A percentile compares a stretch with the other conserved stretches of the same genome.
These are phyloP conservation scores for Neonectria coccinea DNA, from an alignment of 2,329 filamentous ascomycete genomes.

Conservation along the genomic window DNA sequence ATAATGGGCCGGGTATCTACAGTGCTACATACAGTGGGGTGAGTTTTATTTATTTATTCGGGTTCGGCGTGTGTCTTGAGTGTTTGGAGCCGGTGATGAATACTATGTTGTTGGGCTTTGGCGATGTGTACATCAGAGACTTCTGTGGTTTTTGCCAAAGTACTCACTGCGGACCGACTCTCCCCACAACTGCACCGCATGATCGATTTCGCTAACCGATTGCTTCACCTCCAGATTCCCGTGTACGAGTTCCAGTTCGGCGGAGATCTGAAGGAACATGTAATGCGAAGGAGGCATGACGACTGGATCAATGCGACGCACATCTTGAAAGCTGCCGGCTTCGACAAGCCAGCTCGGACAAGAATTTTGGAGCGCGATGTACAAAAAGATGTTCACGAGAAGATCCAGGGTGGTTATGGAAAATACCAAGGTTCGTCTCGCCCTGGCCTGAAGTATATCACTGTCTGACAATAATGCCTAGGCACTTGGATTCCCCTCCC, in stretches of 20 bases:
- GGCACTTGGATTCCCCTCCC: slow-evolving; percentile 96
- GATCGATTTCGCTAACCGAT: slow-evolving; percentile 17
- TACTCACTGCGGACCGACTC: slow-evolving; percentile 3
- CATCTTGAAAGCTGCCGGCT: slow-evolving; percentile 95
- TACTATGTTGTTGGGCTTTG: neutral
- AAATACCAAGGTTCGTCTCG: slow-evolving; percentile 86
- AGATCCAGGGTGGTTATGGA: slow-evolving; percentile 97
- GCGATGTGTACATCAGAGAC: slow-evolving; percentile 8
- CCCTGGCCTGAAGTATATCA: neutral
- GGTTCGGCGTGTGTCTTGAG: neutral
- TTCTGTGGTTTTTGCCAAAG: slow-evolving; percentile 14
- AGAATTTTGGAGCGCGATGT: slow-evolving; percentile 96
- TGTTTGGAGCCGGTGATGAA: neutral
- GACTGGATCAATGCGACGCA: slow-evolving; percentile 99
- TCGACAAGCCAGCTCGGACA: slow-evolving; percentile 95
- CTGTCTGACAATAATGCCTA: slow-evolving; percentile 49
- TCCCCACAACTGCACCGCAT: neutral
- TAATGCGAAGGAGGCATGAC: slow-evolving; percentile 93
- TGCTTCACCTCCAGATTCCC: slow-evolving; percentile 73
- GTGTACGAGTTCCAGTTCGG: slow-evolving; percentile 95
- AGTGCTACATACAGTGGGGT: slow-evolving; percentile 78
- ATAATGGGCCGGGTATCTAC: slow-evolving; percentile 65
- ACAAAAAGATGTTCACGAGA: slow-evolving; percentile 95
- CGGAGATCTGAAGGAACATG: slow-evolving; percentile 82
- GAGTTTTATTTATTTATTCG: slow-evolving; percentile 50